Percentiles rank a stretch among this genome's conserved stretches.
Conservation (phyloP, 2,329 filamentous ascomycete genomes). For the Claviceps sp. region DNA sequence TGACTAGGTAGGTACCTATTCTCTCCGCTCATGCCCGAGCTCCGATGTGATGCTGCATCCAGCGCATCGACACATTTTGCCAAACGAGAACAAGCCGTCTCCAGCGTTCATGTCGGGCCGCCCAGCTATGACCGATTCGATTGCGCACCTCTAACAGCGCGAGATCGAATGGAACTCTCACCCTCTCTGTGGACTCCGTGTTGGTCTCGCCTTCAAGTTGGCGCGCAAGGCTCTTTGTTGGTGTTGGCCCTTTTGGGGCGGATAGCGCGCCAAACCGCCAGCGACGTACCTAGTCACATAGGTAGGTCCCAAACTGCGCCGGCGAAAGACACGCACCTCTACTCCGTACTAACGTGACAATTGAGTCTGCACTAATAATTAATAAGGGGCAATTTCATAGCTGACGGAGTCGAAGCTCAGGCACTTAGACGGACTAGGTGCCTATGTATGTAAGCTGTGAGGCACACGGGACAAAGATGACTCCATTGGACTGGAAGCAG, state of each 20-base stretch:
- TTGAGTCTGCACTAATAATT: slow-evolving; percentile 60
- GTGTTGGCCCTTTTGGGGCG: slow-evolving; percentile 63
- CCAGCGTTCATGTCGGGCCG: too few species aligned
- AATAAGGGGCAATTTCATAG: slow-evolving; percentile 54
- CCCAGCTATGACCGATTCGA: background rate
- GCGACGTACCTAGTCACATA: slow-evolving; percentile 53
- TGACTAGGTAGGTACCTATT: too few species aligned
- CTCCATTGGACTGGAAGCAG: background rate
- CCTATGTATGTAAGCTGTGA: too few species aligned
- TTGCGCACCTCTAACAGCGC: background rate
- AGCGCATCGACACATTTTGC: too few species aligned
- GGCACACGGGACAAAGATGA: background rate
- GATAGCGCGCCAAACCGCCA: slow-evolving; percentile 52
- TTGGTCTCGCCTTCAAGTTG: slow-evolving; percentile 4
- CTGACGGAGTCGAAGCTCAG: slow-evolving; percentile 69
- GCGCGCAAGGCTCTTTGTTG: slow-evolving; percentile 19
- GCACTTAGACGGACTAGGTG: slow-evolving; percentile 37
- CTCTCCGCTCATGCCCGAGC: too few species aligned
- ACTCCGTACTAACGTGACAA: slow-evolving; percentile 77
- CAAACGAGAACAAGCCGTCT: too few species aligned
- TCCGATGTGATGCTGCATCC: too few species aligned
- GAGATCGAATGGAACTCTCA: slow-evolving; percentile 44
- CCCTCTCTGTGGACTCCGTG: slow-evolving; percentile 50
- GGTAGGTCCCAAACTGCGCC: slow-evolving; percentile 74
- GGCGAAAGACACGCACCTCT: slow-evolving; percentile 79